A percentile compares a stretch with the other conserved stretches of the same genome.
phyloP scores from a whole-genome alignment of 768 basidiomycete species.

The Leucosporidium yakuticum region DNA sequence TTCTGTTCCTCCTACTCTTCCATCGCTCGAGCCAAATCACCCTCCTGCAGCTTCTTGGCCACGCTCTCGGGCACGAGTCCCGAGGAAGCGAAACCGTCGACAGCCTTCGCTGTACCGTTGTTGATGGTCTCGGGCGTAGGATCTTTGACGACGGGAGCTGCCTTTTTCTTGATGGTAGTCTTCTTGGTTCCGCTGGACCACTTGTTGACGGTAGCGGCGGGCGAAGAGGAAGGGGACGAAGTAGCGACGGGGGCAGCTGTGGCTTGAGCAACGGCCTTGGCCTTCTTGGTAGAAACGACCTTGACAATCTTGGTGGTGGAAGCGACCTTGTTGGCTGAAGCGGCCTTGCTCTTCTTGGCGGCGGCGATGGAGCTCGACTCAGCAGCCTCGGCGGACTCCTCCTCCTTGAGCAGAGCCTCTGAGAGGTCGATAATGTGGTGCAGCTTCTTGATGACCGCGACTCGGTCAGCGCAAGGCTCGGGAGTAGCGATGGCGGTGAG shows the following conservation, averaged over 20 bases:
- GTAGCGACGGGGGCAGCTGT: background rate
- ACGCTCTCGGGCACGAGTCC: slow-evolving; percentile 12
- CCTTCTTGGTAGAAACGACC: background rate
- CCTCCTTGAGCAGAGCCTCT: background rate
- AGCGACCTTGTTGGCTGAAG: background rate
- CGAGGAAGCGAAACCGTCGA: slow-evolving; percentile 20
- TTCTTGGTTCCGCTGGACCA: background rate
- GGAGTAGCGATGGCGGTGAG: slow-evolving; percentile 14
- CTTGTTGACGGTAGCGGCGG: background rate
- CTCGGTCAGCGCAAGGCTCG: slow-evolving; percentile 27
- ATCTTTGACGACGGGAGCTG: slow-evolving; percentile 23
- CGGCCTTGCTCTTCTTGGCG: background rate
- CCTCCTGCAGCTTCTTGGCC: background rate
- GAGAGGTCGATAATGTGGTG: slow-evolving; percentile 3
- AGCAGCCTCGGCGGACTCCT: slow-evolving; percentile 12
- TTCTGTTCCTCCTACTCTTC: background rate
- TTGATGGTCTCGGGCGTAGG: slow-evolving; percentile 6
- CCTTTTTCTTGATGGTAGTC: slow-evolving; percentile 8
- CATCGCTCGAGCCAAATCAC: background rate
- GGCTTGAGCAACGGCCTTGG: background rate
- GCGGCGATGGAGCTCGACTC: background rate
- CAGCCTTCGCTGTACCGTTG: slow-evolving; percentile 13
- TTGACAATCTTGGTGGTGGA: background rate
- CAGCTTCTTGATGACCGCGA: slow-evolving; percentile 17
- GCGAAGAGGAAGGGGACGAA: background rate